Base-by-base conservation (phyloP, 2,329 filamentous ascomycete species). In the Drechslera avenae region DNA sequence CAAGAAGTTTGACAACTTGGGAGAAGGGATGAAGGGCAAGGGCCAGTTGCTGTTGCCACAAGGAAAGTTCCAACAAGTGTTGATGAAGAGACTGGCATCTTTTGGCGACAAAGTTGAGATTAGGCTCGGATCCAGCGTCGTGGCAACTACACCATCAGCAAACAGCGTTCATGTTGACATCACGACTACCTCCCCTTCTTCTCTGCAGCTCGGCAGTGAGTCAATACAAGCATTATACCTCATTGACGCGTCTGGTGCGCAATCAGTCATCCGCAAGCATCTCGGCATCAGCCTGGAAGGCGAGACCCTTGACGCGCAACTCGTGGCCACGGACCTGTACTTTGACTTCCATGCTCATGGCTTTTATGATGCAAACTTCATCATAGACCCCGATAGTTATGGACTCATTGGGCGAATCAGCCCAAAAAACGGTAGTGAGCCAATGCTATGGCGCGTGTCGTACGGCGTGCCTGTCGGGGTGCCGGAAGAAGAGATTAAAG, bases 321-420 rank as follows among this genome's bases (percentile, higher is more conserved):
- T 76, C 36, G 70, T 76, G 1, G 73, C 74, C 8, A 74, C 72
- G 4, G 73, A 76, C 51, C 57, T 73, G 1, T 58, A 62, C 16
- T 73, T 73, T 40, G 68, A 70, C 13, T 75, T 75, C 52, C 60
- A 71, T 7, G 56, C 63, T 10, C 62, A 75, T 32, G 69, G 66
- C 12, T 77, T 75, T 64, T 65, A 65, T 37, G 73, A 74, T 19
- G 73, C 70, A 5, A 77, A 77, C 30, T 77, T 76, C 57, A 62
- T 76, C 52, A 62, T 74, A 4, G 73, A 76, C 40, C 59, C 62
- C 0, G 42, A 64, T n/a, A 46, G 75, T 49, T 76, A 74, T 52
- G 73, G 73, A 2, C 58, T 76, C 30, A 64, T 76, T 14, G 69
- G 71, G 0, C 60, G 65, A 1, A 74, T 75, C 14, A 63, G 63